Evolutionary conservation across 1,139 yeast genomes (phyloP).

Genomic region (Magnusiomyces tetraspermus): DNA sequence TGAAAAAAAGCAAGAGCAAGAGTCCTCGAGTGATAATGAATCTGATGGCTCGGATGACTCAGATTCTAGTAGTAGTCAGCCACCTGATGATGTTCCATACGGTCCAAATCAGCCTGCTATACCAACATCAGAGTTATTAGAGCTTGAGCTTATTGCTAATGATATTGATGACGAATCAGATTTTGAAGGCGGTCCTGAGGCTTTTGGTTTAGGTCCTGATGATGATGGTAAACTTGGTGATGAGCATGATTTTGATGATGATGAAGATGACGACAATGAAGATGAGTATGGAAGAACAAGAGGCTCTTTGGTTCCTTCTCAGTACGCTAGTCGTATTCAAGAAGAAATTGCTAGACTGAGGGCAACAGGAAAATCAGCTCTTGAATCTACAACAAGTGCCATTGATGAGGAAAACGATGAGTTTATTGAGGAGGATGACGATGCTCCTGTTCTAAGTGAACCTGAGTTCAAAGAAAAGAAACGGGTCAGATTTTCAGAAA

Average conservation of each 20-base stretch:
- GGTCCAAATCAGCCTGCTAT: slow-evolving; percentile 26
- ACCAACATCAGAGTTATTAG: slow-evolving; percentile 44
- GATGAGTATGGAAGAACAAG: slow-evolving; percentile 35
- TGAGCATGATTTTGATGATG: slow-evolving; percentile 34
- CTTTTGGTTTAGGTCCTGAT: neutral
- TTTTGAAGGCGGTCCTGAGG: slow-evolving; percentile 23
- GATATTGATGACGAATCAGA: slow-evolving; percentile 39
- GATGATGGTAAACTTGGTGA: slow-evolving; percentile 18
- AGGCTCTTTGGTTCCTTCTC: slow-evolving; percentile 31
- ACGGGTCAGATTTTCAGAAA: slow-evolving; percentile 28
- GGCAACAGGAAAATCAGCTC: neutral
- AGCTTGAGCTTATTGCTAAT: slow-evolving; percentile 46
- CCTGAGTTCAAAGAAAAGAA: slow-evolving; percentile 20
- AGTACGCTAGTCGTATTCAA: slow-evolving; percentile 6
- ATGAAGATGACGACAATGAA: slow-evolving; percentile 31
- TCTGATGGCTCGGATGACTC: neutral
- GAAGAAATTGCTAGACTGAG: slow-evolving; percentile 6
- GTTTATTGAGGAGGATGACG: neutral
- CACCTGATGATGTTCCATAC: slow-evolving; percentile 4
- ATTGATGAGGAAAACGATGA: neutral
- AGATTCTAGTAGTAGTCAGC: slow-evolving; percentile 1
- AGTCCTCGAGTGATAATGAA: slow-evolving; percentile 1
- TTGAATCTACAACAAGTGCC: neutral
- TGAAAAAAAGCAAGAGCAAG: neutral
- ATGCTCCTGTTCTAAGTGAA: neutral